Evolutionary conservation across 257 asterid species (phyloP), one percentile per base, ranked within the genome.

Genomic region (Pogostemon cablin): DNA sequence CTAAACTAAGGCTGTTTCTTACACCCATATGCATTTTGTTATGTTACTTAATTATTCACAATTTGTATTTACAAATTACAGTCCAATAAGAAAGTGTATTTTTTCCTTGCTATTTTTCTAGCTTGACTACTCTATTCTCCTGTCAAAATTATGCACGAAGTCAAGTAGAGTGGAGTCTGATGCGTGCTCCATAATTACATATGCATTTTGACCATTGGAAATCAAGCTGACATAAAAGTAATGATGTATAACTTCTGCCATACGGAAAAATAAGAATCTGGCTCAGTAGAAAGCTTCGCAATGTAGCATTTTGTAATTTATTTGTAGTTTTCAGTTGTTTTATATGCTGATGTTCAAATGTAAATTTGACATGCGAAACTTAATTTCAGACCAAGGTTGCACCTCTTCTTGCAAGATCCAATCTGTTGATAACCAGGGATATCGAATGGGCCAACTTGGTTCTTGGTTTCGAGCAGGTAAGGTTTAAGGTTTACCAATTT

Each of bases 371-470:
- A 65, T 52, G 46, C 73, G 67, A 61, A 67, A 72, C 43, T 73
- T 81, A 39, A 25, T 80, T 78, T 59, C 84, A 92, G 99, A 81
- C 86, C 71, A 80, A 69, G 82, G 83, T 93, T 73, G 96, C 97
- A 49, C 88, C 91, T 38, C 99, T 93, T 84, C 90, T 93, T 68
- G 99, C 99, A 65, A 89, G 99, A 86, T 88, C 99, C 77, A 88
- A 85, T 80, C 85, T 93, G 83, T 90, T 93, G 85, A 91, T 93
- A 73, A 93, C 99, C 55, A 89, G 99, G 89, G 98, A 93, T 77
- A 91, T 93, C 74, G 99, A 93, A 78, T 93, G 99, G 99, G 96
- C 93, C 46, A 93, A 93, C 79, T 88, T 93, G 83, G 87, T 87
- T 76, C 78, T 85, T 64, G 96, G 96, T 78, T 86, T 93, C 79